Percentiles rank a stretch among this genome's conserved stretches.
phyloP scores from a whole-genome alignment of 2,329 filamentous ascomycete species.

The Lasiodiplodia theobromae region DNA sequence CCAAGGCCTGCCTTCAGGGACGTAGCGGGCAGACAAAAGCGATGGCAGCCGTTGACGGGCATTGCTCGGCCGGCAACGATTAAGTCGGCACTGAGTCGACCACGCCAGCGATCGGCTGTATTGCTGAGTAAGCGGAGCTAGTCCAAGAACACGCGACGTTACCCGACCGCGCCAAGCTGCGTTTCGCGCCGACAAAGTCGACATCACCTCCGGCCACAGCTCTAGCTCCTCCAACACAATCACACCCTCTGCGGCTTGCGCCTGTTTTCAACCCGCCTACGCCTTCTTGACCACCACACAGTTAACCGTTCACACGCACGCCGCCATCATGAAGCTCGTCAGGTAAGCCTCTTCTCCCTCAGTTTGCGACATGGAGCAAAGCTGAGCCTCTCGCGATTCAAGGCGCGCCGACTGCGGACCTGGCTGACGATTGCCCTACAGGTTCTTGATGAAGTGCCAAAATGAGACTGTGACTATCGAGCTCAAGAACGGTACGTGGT shows the following conservation, averaged over 20 bases:
- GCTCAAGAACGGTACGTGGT: constrained; percentile 85
- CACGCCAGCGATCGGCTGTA: background rate
- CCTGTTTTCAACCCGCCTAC: background rate
- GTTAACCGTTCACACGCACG: background rate
- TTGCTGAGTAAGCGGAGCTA: constrained; percentile 2
- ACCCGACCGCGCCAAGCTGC: constrained; percentile 18
- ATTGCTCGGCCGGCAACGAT: constrained; percentile 4
- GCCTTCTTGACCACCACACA: background rate
- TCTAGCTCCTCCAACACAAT: background rate
- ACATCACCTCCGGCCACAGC: constrained; percentile 27
- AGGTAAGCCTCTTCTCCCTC: constrained; percentile 67
- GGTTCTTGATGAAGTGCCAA: constrained; percentile 98
- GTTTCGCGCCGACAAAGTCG: constrained; percentile 27
- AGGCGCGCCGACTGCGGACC: constrained; percentile 31
- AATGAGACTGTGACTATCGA: constrained; percentile 99
- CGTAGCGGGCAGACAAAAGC: background rate
- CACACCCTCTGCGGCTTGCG: background rate
- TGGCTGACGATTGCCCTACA: constrained; percentile 50
- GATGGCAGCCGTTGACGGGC: background rate
- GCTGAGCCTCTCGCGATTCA: constrained; percentile 54
- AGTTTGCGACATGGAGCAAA: constrained; percentile 43
- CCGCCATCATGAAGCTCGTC: constrained; percentile 90
- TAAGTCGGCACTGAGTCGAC: background rate
- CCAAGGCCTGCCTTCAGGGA: background rate
- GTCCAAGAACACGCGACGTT: constrained; percentile 2